Percentiles rank a stretch among this genome's conserved stretches.
Conservation (phyloP, 352 stramenopile genomes). For the Pythium dissotocum region DNA sequence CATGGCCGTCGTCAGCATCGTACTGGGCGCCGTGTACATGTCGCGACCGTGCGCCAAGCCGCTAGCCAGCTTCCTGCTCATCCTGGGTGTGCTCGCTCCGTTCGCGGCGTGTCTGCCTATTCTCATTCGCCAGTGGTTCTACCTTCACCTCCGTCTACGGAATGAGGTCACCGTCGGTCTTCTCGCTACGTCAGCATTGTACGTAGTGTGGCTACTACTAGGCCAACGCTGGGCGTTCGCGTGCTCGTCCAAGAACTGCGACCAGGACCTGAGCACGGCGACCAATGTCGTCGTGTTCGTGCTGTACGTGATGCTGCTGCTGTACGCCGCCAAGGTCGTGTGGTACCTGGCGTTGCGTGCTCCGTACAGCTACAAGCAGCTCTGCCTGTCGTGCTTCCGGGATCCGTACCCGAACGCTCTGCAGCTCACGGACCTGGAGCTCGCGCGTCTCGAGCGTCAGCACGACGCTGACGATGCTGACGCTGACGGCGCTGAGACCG, state of each 20-base stretch:
- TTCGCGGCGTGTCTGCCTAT: conserved; percentile 36
- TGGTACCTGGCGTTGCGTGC: conserved; percentile 43
- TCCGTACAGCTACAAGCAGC: conserved; percentile 35
- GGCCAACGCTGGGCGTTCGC: conserved; percentile 39
- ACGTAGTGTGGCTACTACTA: conserved; percentile 34
- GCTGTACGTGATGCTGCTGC: conserved; percentile 31
- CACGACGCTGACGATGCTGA: neutral
- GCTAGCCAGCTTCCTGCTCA: conserved; percentile 32
- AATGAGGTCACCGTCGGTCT: conserved; percentile 25
- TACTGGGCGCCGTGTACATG: conserved; percentile 33
- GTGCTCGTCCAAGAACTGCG: conserved; percentile 35
- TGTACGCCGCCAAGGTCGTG: conserved; percentile 39
- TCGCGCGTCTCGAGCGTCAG: conserved; percentile 24
- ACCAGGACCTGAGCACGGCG: conserved; percentile 36
- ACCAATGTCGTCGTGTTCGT: conserved; percentile 37
- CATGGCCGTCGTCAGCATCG: conserved; percentile 35
- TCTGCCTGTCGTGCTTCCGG: conserved; percentile 33
- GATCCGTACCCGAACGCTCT: conserved; percentile 39
- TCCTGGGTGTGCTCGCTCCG: conserved; percentile 34
- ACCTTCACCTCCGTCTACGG: conserved; percentile 36
- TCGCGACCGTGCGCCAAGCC: conserved; percentile 32
- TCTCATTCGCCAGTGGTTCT: conserved; percentile 43
- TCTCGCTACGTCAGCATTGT: conserved; percentile 25
- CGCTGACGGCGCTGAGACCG: neutral
- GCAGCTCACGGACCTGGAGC: conserved; percentile 28